Evolutionary conservation across 2,329 filamentous ascomycete species (phyloP).

Genomic region (Trichophyton rubrum): DNA sequence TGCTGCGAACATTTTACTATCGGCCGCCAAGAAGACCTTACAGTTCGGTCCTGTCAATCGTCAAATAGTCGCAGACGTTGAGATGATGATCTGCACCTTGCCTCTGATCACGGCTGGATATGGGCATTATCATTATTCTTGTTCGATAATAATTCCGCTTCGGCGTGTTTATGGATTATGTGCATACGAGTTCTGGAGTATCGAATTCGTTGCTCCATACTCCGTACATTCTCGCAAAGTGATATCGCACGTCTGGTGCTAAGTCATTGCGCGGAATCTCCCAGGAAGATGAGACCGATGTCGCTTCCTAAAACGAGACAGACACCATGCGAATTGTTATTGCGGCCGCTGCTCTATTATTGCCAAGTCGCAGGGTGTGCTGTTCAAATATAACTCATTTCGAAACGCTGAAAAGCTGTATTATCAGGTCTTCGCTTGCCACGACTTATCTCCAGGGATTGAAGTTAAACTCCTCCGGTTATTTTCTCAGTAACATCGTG

Average conservation of each 20-base stretch:
- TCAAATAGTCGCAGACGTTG: not conserved
- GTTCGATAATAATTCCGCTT: not conserved
- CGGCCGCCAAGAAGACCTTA: not conserved
- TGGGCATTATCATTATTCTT: not conserved
- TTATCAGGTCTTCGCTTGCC: too few species aligned
- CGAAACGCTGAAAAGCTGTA: too few species aligned
- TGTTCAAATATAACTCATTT: too few species aligned
- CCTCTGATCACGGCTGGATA: not conserved
- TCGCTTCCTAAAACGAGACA: not conserved
- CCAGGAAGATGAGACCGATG: not conserved
- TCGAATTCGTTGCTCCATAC: too few species aligned
- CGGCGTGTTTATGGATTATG: not conserved
- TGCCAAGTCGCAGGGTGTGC: too few species aligned
- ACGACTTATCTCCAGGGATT: too few species aligned
- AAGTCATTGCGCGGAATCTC: not conserved
- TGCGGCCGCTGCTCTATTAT: not conserved
- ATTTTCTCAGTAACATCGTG: too few species aligned
- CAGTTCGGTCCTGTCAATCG: conserved; percentile 1
- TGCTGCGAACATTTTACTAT: not conserved
- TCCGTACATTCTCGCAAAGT: too few species aligned
- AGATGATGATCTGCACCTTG: not conserved
- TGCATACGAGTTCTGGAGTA: not conserved
- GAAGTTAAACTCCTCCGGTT: too few species aligned
- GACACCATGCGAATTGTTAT: not conserved
- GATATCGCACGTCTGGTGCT: too few species aligned